A percentile compares a stretch with the other conserved stretches of the same genome.
Conservation (phyloP, 2,329 filamentous ascomycete genomes). For the Colletotrichum brevisporum region DNA sequence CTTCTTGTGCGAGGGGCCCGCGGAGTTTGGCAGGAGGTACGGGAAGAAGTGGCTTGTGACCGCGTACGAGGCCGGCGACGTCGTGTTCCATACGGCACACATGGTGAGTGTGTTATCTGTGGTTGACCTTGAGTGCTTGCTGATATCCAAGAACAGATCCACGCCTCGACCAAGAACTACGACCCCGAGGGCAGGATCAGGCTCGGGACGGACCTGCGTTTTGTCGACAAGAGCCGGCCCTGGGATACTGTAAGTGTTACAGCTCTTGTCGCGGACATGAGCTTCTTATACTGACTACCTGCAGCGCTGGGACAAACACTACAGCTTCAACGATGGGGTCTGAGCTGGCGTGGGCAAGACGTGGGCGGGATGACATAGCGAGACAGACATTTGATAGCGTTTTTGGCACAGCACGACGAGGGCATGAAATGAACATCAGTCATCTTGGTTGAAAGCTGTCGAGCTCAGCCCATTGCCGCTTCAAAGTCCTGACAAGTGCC, state of each 20-base stretch:
- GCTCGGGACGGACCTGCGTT: constrained; percentile 69
- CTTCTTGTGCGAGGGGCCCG: constrained; percentile 57
- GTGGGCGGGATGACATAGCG: background rate
- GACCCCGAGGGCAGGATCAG: constrained; percentile 66
- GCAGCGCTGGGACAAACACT: constrained; percentile 30
- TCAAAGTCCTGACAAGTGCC: constrained; percentile 40
- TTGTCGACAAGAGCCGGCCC: constrained; percentile 63
- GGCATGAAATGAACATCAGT: background rate
- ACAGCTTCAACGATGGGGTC: constrained; percentile 26
- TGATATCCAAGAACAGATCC: constrained; percentile 48
- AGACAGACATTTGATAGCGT: too few relatives aligned
- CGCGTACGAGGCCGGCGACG: constrained; percentile 57
- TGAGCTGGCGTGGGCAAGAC: background rate
- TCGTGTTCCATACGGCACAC: constrained; percentile 55
- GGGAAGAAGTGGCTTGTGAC: constrained; percentile 52
- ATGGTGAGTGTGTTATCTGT: constrained; percentile 42
- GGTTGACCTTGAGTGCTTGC: background rate
- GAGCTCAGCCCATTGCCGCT: constrained; percentile 31
- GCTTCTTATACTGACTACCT: background rate
- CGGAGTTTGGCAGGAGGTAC: constrained; percentile 48
- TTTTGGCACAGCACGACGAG: too few relatives aligned
- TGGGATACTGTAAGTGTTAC: constrained; percentile 60
- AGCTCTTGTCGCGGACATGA: background rate
- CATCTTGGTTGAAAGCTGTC: constrained; percentile 33
- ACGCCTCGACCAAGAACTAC: constrained; percentile 69